Conservation (phyloP, 495 filamentous ascomycete genomes). For the Aspergillus campestris region DNA sequence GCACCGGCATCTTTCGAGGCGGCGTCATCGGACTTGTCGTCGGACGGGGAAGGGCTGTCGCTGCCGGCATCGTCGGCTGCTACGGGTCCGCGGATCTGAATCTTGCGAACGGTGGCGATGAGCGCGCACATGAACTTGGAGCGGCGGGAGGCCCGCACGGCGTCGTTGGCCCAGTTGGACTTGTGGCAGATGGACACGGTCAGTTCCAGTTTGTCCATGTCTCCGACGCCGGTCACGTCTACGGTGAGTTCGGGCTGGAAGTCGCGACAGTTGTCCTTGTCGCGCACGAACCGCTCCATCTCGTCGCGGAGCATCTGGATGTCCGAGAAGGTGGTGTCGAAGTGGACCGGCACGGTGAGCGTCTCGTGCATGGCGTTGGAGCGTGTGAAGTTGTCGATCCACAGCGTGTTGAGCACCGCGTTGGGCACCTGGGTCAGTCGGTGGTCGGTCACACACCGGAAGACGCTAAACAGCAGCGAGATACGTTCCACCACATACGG, state of each 20-base stretch:
- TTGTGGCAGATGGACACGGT: conserved; percentile 83
- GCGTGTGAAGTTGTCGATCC: conserved; percentile 88
- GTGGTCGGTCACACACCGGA: conserved; percentile 72
- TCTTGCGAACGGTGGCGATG: conserved; percentile 71
- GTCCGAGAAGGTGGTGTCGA: conserved; percentile 81
- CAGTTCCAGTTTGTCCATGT: conserved; percentile 82
- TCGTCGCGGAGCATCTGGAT: conserved; percentile 73
- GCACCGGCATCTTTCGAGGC: neutral
- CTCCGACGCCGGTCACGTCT: conserved; percentile 67
- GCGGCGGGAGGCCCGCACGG: conserved; percentile 69
- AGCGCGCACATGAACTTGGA: conserved; percentile 97
- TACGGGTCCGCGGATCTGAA: conserved; percentile 76
- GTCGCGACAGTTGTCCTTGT: conserved; percentile 81
- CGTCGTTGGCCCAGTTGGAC: conserved; percentile 92
- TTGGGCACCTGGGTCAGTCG: conserved; percentile 87
- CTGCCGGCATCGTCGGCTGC: no score
- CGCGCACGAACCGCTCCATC: conserved; percentile 73
- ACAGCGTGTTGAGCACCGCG: conserved; percentile 78
- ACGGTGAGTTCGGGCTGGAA: conserved; percentile 80
- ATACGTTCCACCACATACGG: conserved; percentile 86
- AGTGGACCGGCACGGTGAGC: conserved; percentile 68
- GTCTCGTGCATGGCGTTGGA: conserved; percentile 88
- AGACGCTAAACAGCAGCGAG: conserved; percentile 87
- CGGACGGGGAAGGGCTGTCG: conserved; percentile 9
- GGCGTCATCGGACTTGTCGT: conserved; percentile 34